Percentiles rank a stretch among this genome's conserved stretches.
Conservation (phyloP, 2,329 filamentous ascomycete species). For the Diplodia intermedia region DNA sequence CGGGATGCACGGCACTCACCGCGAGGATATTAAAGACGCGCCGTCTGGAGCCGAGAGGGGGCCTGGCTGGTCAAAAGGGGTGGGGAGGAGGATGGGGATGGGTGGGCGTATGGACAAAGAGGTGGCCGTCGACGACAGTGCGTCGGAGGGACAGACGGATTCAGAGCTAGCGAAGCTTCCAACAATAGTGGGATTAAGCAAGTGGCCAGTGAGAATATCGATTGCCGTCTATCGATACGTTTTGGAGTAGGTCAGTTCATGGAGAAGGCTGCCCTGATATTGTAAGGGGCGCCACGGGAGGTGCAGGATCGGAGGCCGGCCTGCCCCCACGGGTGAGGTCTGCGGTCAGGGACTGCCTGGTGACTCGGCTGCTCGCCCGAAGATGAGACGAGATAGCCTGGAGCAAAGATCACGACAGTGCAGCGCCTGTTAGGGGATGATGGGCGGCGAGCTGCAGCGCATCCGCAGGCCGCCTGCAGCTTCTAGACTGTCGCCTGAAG, state of each 20-base stretch:
- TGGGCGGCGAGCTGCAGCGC: slow-evolving; percentile 17
- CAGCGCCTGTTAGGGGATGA: slow-evolving; percentile 11
- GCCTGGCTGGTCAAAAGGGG: slow-evolving; percentile 23
- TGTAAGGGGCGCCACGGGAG: slow-evolving; percentile 21
- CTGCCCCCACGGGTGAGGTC: slow-evolving; percentile 9
- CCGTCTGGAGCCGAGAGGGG: slow-evolving; percentile 28
- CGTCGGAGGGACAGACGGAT: slow-evolving; percentile 16
- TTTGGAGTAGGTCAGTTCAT: slow-evolving; percentile 12
- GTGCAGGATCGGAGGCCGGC: slow-evolving; percentile 12
- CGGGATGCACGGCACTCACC: slow-evolving; percentile 17
- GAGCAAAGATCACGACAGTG: slow-evolving; percentile 9
- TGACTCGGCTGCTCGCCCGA: slow-evolving; percentile 17
- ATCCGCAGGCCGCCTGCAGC: slow-evolving; percentile 14
- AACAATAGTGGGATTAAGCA: slow-evolving; percentile 19
- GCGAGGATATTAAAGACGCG: slow-evolving; percentile 24
- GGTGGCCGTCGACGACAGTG: slow-evolving; percentile 15
- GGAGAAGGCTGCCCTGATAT: slow-evolving; percentile 13
- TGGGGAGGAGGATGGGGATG: slow-evolving; percentile 27
- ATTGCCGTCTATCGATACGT: slow-evolving; percentile 28
- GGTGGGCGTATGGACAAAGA: neutral
- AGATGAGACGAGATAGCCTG: slow-evolving; percentile 26
- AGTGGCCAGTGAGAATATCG: slow-evolving; percentile 23
- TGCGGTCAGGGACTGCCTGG: slow-evolving; percentile 15
- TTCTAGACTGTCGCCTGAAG: slow-evolving; percentile 21
- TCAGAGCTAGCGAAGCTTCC: slow-evolving; percentile 18